Conservation (phyloP, 2,329 filamentous ascomycete species). For the Colletotrichum sp. region DNA sequence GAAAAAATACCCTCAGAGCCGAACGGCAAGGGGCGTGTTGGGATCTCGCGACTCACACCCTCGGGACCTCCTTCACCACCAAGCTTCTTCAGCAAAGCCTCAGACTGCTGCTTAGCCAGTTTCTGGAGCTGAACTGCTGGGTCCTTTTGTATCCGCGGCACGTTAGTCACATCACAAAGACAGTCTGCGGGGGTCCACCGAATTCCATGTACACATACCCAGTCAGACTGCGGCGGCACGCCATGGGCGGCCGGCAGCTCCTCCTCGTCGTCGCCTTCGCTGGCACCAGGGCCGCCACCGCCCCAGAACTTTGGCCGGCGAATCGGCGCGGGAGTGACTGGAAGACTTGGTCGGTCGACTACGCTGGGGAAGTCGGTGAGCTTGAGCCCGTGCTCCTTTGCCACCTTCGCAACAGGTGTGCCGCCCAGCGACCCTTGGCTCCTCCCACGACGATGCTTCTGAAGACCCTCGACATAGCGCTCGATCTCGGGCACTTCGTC, state of each 20-base stretch:
- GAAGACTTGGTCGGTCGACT: constrained; percentile 82
- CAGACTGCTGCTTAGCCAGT: constrained; percentile 69
- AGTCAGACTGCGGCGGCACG: constrained; percentile 86
- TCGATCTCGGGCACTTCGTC: constrained; percentile 90
- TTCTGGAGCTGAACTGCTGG: constrained; percentile 73
- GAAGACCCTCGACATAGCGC: constrained; percentile 80
- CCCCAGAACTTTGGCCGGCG: constrained; percentile 73
- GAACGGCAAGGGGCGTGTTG: constrained; percentile 55
- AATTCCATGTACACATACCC: constrained; percentile 79
- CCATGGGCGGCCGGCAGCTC: constrained; percentile 78
- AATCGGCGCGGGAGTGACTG: constrained; percentile 87
- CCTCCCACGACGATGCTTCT: constrained; percentile 57
- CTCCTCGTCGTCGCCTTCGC: constrained; percentile 57
- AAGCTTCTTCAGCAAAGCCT: constrained; percentile 62
- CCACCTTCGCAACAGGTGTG: constrained; percentile 24
- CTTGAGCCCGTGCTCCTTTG: constrained; percentile 55
- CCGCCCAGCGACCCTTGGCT: constrained; percentile 28
- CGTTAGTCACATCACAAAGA: constrained; percentile 62
- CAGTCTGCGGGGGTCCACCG: constrained; percentile 56
- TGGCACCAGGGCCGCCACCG: constrained; percentile 41
- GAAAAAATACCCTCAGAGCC: constrained; percentile 54
- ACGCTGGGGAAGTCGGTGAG: constrained; percentile 89
- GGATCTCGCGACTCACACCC: constrained; percentile 46
- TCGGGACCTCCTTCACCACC: constrained; percentile 34
- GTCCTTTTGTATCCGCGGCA: constrained; percentile 62